Evolutionary conservation across 202 grass and related monocot species (phyloP).

Genomic region (Setaria viridis): DNA sequence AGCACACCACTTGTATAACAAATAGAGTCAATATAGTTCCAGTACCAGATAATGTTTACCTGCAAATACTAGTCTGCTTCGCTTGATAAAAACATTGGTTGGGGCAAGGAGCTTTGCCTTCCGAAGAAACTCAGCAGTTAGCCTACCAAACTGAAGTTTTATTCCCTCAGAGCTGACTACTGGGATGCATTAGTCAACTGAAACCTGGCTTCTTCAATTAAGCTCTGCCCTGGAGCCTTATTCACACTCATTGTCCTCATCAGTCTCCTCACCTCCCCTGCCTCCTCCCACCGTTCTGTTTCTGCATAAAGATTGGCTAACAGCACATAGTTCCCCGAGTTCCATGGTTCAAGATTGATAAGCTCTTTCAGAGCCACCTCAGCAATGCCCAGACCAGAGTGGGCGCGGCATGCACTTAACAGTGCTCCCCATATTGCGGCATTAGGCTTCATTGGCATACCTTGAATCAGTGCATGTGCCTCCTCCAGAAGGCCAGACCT

Average conservation of each 20-base stretch:
- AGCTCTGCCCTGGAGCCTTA: constrained; percentile 67
- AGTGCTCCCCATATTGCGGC: constrained; percentile 69
- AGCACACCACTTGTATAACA: not conserved
- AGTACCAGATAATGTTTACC: constrained; percentile 25
- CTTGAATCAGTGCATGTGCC: constrained; percentile 53
- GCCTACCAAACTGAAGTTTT: not conserved
- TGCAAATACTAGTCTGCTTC: constrained; percentile 3
- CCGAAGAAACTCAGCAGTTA: not conserved
- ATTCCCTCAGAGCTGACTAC: constrained; percentile 3
- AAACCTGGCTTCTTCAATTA: constrained; percentile 49
- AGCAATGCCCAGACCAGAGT: constrained; percentile 58
- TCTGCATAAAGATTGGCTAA: constrained; percentile 78
- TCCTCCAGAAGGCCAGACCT: constrained; percentile 65
- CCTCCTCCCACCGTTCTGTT: constrained; percentile 63
- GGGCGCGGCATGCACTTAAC: constrained; percentile 60
- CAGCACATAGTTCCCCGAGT: constrained; percentile 71
- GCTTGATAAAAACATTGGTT: not conserved
- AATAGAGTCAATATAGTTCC: not conserved
- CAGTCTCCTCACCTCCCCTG: constrained; percentile 53
- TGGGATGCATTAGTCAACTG: constrained; percentile 20
- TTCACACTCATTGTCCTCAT: constrained; percentile 67
- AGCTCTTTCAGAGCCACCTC: constrained; percentile 79
- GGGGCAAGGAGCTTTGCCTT: not conserved
- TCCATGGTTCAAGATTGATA: constrained; percentile 71
- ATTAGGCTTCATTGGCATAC: constrained; percentile 66